Conservation (phyloP, 192 early-diverging fungal species). For the Backusella liffmaniae region DNA sequence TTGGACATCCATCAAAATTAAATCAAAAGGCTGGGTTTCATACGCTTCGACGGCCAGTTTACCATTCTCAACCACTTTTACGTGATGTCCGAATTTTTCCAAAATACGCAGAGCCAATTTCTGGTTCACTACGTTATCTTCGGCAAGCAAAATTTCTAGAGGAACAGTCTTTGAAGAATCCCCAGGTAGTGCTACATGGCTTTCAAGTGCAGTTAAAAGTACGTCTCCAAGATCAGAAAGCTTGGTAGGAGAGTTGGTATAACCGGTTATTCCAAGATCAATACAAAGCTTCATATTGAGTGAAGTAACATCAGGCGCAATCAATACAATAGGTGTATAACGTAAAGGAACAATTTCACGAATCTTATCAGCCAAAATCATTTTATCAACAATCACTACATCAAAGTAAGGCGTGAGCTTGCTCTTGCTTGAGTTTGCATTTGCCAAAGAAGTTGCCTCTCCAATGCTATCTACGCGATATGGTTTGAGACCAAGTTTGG, state of each 20-base stretch:
- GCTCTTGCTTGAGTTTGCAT: slow-evolving; percentile 29
- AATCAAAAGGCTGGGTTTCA: slow-evolving; percentile 49
- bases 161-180: slow-evolving; percentile 60
- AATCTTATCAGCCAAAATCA: slow-evolving; percentile 56
- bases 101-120: slow-evolving; percentile 71
- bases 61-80: slow-evolving; percentile 75
- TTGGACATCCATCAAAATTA: slow-evolving; percentile 86
- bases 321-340: slow-evolving; percentile 71
- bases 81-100: slow-evolving; percentile 74
- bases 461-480: slow-evolving; percentile 43
- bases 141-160: slow-evolving; percentile 74
- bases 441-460: slow-evolving; percentile 37
- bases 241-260: slow-evolving; percentile 61
- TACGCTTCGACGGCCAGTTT: slow-evolving; percentile 74
- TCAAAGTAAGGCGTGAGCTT: slow-evolving; percentile 53
- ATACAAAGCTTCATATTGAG: slow-evolving; percentile 65
- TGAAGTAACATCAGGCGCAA: slow-evolving; percentile 51
- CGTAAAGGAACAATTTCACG: slow-evolving; percentile 54
- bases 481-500: slow-evolving; percentile 47
- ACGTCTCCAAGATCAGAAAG: slow-evolving; percentile 61
- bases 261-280: slow-evolving; percentile 65
- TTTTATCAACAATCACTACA: slow-evolving; percentile 63
- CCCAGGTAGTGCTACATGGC: slow-evolving; percentile 54
- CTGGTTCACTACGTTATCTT: slow-evolving; percentile 86
- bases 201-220: slow-evolving; percentile 67